A percentile compares a stretch with the other conserved stretches of the same genome.
phyloP scores from a whole-genome alignment of 176 grass and related monocot genomes.

The Oropetium thomaeum region DNA sequence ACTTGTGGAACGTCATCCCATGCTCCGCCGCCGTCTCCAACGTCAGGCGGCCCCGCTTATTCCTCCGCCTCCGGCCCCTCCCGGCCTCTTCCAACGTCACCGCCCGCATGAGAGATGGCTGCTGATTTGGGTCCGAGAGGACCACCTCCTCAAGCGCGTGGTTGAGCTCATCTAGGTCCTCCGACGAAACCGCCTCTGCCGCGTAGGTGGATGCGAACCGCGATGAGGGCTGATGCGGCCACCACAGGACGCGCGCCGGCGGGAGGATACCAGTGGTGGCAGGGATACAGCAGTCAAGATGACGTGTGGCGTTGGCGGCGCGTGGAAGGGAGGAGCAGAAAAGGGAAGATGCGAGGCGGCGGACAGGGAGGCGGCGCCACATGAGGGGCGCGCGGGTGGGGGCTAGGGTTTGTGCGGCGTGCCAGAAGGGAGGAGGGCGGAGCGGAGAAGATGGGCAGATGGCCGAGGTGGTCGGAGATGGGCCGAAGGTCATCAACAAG shows the following conservation, averaged over 20 bases:
- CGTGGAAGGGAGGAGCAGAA: not conserved
- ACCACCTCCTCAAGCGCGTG: slow-evolving; percentile 25
- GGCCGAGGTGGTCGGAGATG: slow-evolving; percentile 23
- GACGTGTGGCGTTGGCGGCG: not conserved
- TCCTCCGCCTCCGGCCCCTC: not conserved
- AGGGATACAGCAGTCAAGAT: not conserved
- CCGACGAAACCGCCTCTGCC: slow-evolving; percentile 43
- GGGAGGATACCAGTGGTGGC: not conserved
- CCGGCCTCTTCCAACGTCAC: not conserved
- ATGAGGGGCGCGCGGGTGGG: slow-evolving; percentile 8
- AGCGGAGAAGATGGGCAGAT: not conserved
- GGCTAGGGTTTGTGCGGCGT: slow-evolving; percentile 9
- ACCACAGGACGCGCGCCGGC: slow-evolving; percentile 20
- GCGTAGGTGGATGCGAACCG: slow-evolving; percentile 48
- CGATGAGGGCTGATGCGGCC: not conserved
- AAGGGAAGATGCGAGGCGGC: slow-evolving; percentile 28
- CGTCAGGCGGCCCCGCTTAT: not conserved
- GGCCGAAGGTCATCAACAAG: slow-evolving; percentile 28
- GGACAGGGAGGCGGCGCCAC: slow-evolving; percentile 35
- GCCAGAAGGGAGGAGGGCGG: not conserved
- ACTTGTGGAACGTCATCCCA: slow-evolving; percentile 47
- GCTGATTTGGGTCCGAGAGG: slow-evolving; percentile 1
- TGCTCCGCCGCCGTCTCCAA: slow-evolving; percentile 12
- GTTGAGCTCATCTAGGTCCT: slow-evolving; percentile 39
- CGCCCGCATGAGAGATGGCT: not conserved